Evolutionary conservation across 768 basidiomycete species (phyloP).

Genomic region (Lepiota subincarnata): DNA sequence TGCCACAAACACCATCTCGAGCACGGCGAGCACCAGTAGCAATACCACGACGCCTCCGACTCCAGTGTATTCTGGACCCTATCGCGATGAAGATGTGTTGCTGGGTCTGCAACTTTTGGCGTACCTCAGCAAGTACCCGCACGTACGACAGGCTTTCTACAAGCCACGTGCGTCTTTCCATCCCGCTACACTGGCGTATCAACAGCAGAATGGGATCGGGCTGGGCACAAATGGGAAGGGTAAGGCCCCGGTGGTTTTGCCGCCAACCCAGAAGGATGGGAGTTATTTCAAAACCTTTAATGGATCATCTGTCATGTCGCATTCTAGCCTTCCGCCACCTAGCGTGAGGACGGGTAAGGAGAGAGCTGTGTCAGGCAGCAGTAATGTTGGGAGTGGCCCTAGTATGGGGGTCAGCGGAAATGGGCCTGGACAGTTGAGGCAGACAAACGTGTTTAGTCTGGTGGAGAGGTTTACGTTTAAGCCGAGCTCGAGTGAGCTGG

Average conservation of each 20-base stretch:
- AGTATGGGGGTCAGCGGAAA: neutral
- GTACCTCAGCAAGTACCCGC: constrained; percentile 96
- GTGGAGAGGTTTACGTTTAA: constrained; percentile 97
- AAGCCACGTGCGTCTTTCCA: constrained; percentile 81
- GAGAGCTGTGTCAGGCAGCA: constrained; percentile 9
- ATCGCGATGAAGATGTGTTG: constrained; percentile 92
- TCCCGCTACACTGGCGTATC: constrained; percentile 54
- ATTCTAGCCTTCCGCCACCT: neutral
- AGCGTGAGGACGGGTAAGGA: neutral
- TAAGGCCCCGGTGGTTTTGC: constrained; percentile 30
- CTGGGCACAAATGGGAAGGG: constrained; percentile 37
- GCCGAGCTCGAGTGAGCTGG: constrained; percentile 65
- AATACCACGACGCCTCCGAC: constrained; percentile 29
- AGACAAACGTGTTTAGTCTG: constrained; percentile 92
- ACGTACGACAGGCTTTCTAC: constrained; percentile 94
- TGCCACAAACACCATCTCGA: constrained; percentile 21
- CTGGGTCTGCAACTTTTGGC: constrained; percentile 89
- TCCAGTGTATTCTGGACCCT: constrained; percentile 50
- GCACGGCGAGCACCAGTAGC: constrained; percentile 3
- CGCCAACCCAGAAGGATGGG: constrained; percentile 10
- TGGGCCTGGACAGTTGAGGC: constrained; percentile 28
- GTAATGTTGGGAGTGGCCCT: neutral
- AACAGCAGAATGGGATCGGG: constrained; percentile 6
- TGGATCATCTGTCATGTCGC: constrained; percentile 6
- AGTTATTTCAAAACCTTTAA: constrained; percentile 12